A percentile compares a stretch with the other conserved stretches of the same genome.
phyloP scores from a whole-genome alignment of 176 grass and related monocot species.

The Rhipidocladum racemiflorum region DNA sequence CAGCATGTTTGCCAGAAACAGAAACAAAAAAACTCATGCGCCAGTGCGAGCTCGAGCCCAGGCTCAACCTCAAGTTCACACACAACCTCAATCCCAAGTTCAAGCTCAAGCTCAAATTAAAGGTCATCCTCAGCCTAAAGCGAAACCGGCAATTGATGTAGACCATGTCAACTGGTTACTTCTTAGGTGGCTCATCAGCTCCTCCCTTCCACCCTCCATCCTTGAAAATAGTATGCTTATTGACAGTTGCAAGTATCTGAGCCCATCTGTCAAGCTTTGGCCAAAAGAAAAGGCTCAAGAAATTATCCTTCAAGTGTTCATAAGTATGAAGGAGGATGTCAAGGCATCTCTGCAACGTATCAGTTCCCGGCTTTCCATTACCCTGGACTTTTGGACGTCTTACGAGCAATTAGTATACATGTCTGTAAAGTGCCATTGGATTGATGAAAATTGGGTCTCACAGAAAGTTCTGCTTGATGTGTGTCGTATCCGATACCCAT shows the following conservation, averaged over 20 bases:
- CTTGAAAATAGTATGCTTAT: constrained; percentile 56
- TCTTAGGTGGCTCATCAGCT: constrained; percentile 71
- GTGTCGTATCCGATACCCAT: constrained; percentile 63
- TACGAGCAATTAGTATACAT: constrained; percentile 77
- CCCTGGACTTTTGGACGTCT: constrained; percentile 88
- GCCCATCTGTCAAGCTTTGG: constrained; percentile 67
- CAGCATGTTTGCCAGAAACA: constrained; percentile 22
- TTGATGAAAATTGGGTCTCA: constrained; percentile 74
- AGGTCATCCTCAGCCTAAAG: constrained; percentile 40
- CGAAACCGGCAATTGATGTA: constrained; percentile 43
- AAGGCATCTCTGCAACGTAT: constrained; percentile 59
- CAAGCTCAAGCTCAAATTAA: constrained; percentile 27
- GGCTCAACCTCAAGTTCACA: constrained; percentile 22
- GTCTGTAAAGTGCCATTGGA: constrained; percentile 91
- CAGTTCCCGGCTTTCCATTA: constrained; percentile 66
- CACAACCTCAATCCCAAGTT: neutral
- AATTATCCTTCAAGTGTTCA: constrained; percentile 62
- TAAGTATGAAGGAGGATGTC: constrained; percentile 79
- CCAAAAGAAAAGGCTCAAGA: constrained; percentile 67
- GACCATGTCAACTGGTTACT: constrained; percentile 91
- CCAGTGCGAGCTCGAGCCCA: constrained; percentile 27
- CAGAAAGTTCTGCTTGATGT: constrained; percentile 81
- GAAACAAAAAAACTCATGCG: constrained; percentile 40
- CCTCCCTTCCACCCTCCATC: constrained; percentile 54
- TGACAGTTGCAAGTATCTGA: constrained; percentile 72